These are phyloP conservation scores for Penicillium fimorum DNA, from an alignment of 495 filamentous ascomycete genomes.

Conservation along the genomic window DNA sequence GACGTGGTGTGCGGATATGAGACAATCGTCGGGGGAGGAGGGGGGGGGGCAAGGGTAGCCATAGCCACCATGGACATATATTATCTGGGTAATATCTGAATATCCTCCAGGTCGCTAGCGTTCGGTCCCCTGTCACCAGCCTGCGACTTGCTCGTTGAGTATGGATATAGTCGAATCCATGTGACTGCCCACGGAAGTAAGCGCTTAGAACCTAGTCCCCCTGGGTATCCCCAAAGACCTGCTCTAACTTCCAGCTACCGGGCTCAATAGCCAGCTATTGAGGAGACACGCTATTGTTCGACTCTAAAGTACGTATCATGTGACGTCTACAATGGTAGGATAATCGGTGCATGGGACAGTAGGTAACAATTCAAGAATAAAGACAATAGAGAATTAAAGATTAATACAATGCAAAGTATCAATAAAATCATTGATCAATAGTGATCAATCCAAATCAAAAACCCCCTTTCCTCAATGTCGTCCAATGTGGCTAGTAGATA, in stretches of 20 bases:
- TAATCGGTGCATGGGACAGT: background rate
- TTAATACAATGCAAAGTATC: background rate
- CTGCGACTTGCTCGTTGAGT: background rate
- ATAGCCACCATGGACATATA: background rate
- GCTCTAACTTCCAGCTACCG: too few species aligned
- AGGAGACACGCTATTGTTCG: background rate
- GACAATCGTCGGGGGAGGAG: background rate
- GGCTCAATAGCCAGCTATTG: background rate
- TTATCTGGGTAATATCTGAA: background rate
- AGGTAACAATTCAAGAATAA: background rate
- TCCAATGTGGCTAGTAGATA: constrained; percentile 25
- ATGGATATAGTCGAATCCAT: background rate
- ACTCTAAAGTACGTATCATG: constrained; percentile 10
- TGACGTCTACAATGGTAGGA: background rate
- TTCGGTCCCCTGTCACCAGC: background rate
- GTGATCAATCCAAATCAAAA: background rate
- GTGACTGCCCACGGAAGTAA: background rate
- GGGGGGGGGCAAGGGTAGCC: too few species aligned
- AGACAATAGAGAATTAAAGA: background rate
- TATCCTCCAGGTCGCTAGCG: background rate
- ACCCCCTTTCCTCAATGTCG: constrained; percentile 25
- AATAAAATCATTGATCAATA: background rate
- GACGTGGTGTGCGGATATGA: background rate
- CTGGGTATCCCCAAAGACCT: background rate
- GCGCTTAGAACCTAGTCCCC: background rate